Evolutionary conservation across 2,329 filamentous ascomycete species (phyloP).

Genomic region (Epichloe sibirici): DNA sequence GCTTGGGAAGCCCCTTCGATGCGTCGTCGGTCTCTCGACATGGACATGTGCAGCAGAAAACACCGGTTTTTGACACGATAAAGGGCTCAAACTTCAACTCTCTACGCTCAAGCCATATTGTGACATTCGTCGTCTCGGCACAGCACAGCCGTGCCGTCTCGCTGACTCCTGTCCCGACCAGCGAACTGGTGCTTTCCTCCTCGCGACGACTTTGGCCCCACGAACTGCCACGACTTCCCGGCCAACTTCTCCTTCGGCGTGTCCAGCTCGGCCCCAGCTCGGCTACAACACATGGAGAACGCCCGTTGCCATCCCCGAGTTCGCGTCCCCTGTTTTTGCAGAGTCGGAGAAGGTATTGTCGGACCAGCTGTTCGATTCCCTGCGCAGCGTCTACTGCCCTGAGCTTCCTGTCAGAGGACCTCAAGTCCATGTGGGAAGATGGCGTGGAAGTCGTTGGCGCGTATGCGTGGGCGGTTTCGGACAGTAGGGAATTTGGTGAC

Average conservation of each 20-base stretch:
- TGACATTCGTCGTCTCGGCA: slow-evolving; percentile 16
- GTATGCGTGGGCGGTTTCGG: slow-evolving; percentile 38
- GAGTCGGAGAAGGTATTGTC: slow-evolving; percentile 30
- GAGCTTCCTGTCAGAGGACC: slow-evolving; percentile 38
- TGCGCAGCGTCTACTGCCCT: slow-evolving; percentile 44
- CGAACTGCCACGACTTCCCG: slow-evolving; percentile 37
- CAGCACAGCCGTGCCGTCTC: slow-evolving; percentile 35
- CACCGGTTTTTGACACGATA: no score
- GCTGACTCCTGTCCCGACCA: slow-evolving; percentile 41
- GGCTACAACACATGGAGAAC: slow-evolving; percentile 42
- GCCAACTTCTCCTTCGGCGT: slow-evolving; percentile 36
- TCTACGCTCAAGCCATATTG: no score
- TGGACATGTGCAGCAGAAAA: no score
- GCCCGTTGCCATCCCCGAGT: slow-evolving; percentile 39
- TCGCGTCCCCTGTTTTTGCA: slow-evolving; percentile 42
- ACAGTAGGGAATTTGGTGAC: slow-evolving; percentile 45
- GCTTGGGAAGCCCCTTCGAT: no score
- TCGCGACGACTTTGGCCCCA: slow-evolving; percentile 34
- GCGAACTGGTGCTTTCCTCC: slow-evolving; percentile 43
- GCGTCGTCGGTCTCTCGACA: no score
- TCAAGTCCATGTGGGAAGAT: slow-evolving; percentile 44
- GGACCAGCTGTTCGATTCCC: slow-evolving; percentile 41
- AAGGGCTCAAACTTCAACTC: no score
- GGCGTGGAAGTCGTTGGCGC: slow-evolving; percentile 41
- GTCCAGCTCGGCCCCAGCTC: slow-evolving; percentile 30